Evolutionary conservation across 192 early-diverging fungal species (phyloP).

Genomic region (Coemansia guatemalensis): DNA sequence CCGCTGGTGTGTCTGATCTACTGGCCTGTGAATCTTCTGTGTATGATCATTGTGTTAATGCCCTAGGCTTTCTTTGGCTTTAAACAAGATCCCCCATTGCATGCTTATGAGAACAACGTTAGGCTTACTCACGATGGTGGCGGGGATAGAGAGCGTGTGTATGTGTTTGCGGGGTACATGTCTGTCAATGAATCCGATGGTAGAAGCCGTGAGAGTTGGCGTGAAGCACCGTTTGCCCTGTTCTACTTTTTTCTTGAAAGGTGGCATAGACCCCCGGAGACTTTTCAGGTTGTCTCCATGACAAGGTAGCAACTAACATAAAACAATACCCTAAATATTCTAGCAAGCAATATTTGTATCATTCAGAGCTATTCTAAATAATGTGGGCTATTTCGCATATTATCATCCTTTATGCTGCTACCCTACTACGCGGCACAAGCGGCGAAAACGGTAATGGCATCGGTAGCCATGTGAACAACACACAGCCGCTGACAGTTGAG

Average conservation of each 20-base stretch:
- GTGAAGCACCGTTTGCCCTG: background rate
- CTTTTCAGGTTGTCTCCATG: background rate
- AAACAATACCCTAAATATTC: background rate
- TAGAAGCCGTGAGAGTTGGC: background rate
- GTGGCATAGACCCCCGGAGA: background rate
- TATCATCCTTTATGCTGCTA: background rate
- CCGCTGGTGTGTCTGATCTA: conserved; percentile 67
- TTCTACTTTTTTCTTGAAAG: background rate
- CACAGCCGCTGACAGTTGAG: conserved; percentile 28
- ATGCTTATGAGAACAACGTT: background rate
- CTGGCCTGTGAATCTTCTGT: conserved; percentile 62
- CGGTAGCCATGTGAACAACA: conserved; percentile 6
- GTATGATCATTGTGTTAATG: conserved; percentile 44
- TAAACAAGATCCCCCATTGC: background rate
- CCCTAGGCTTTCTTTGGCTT: conserved; percentile 14
- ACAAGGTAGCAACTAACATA: background rate
- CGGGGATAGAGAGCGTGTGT: background rate
- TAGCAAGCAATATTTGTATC: background rate
- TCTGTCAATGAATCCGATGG: background rate
- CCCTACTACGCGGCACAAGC: background rate
- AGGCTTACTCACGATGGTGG: background rate
- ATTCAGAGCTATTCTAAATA: background rate
- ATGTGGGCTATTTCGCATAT: background rate
- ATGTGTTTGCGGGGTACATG: background rate
- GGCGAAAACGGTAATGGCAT: background rate